Conservation (phyloP, 2,329 filamentous ascomycete species). For the Aaosphaeria arxii region DNA sequence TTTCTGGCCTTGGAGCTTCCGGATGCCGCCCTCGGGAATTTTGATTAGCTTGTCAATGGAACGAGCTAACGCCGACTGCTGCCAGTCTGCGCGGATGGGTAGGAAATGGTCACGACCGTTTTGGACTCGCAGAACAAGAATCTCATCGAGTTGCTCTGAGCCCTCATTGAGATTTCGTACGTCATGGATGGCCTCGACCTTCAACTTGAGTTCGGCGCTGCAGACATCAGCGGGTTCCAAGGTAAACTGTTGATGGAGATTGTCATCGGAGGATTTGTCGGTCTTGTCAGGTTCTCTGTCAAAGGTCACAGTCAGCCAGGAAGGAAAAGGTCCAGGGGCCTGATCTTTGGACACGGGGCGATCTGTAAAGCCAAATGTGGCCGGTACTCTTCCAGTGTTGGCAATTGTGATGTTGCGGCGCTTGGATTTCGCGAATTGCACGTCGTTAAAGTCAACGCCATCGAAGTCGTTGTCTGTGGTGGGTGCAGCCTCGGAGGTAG, state of each 20-base stretch:
- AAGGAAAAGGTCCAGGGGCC: slow-evolving; percentile 45
- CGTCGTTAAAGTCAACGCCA: slow-evolving; percentile 73
- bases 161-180: slow-evolving; percentile 71
- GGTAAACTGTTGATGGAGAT: slow-evolving; percentile 53
- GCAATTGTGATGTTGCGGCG: slow-evolving; percentile 75
- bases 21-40: slow-evolving; percentile 74
- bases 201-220: slow-evolving; percentile 64
- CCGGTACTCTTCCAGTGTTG: slow-evolving; percentile 82
- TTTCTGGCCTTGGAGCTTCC: slow-evolving; percentile 63
- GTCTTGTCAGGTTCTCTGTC: slow-evolving; percentile 48
- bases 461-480: slow-evolving; percentile 43
- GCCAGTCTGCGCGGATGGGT: slow-evolving; percentile 73
- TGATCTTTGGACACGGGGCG: slow-evolving; percentile 55
- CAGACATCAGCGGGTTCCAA: slow-evolving; percentile 83
- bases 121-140: slow-evolving; percentile 79
- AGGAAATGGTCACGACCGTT: slow-evolving; percentile 91
- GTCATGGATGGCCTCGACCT: slow-evolving; percentile 62
- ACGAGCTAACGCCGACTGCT: slow-evolving; percentile 76
- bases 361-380: slow-evolving; percentile 77
- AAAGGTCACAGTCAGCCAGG: slow-evolving; percentile 72
- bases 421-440: slow-evolving; percentile 67
- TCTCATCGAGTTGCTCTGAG: slow-evolving; percentile 68
- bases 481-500: slow-evolving; percentile 12
- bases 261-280: slow-evolving; percentile 23
- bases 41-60: slow-evolving; percentile 86